A percentile compares a stretch with the other conserved stretches of the same genome.
Evolutionary conservation across 129 eudicot genomes (phyloP).

Genomic region (Glebionis coronaria): DNA sequence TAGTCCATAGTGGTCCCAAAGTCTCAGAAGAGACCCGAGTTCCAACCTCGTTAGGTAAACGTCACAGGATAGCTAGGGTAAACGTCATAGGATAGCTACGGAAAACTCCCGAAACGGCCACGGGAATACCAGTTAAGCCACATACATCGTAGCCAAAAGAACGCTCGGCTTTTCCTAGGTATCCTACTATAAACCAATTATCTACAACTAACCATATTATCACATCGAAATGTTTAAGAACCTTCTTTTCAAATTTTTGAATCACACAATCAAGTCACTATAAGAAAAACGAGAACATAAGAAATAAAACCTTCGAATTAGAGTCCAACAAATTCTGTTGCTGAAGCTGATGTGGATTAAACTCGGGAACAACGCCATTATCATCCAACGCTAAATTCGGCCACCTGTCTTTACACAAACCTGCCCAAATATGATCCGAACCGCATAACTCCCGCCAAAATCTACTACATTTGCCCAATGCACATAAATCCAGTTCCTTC

Average conservation of each 20-base stretch:
- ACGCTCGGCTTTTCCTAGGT: too few relatives aligned
- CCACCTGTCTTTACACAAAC: slow-evolving; percentile 75
- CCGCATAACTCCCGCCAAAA: slow-evolving; percentile 90
- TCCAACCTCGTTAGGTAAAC: too few relatives aligned
- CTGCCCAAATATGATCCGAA: slow-evolving; percentile 77
- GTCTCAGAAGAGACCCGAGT: background rate
- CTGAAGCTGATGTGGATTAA: slow-evolving; percentile 35
- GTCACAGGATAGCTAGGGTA: too few relatives aligned
- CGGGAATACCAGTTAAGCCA: too few relatives aligned
- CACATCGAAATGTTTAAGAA: too few relatives aligned
- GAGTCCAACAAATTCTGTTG: slow-evolving; percentile 39
- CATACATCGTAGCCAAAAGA: too few relatives aligned
- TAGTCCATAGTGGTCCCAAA: too few relatives aligned
- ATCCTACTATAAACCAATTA: too few relatives aligned
- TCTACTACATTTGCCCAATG: slow-evolving; percentile 74
- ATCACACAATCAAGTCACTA: too few relatives aligned
- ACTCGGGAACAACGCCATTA: slow-evolving; percentile 33
- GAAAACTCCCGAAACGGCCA: too few relatives aligned
- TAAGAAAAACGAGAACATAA: background rate
- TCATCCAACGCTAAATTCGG: slow-evolving; percentile 41
- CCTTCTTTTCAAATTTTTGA: too few relatives aligned
- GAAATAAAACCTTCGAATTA: slow-evolving; percentile 34
- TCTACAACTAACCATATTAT: background rate
- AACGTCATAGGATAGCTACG: too few relatives aligned
- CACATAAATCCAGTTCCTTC: slow-evolving; percentile 75